Conservation (phyloP, 768 basidiomycete genomes). For the Lanmaoa rubissima region DNA sequence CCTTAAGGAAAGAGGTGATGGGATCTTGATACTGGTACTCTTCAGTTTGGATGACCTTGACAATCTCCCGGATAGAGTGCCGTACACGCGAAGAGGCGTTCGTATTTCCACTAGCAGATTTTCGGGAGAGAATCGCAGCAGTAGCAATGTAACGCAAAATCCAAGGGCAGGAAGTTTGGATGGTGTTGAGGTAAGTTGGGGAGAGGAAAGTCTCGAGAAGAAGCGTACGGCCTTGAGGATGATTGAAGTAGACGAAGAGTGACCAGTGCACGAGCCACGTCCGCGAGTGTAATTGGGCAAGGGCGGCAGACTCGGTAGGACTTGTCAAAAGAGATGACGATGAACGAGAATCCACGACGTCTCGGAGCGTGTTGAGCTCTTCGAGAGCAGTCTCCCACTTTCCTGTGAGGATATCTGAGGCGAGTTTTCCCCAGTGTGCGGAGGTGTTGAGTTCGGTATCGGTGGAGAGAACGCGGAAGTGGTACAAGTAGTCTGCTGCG, state of each 20-base stretch:
- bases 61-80: conserved; percentile 86
- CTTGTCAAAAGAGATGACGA: conserved; percentile 47
- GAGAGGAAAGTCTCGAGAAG: conserved; percentile 96
- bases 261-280: conserved; percentile 99
- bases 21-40: conserved; percentile 97
- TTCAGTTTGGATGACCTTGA: conserved; percentile 92
- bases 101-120: conserved; percentile 52
- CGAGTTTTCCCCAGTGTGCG: conserved; percentile 98
- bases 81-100: conserved; percentile 70
- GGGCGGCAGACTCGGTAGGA: conserved; percentile 60
- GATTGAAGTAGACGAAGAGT: conserved; percentile 98
- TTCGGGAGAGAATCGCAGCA: conserved; percentile 89
- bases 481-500: conserved; percentile 97
- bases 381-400: conserved; percentile 94
- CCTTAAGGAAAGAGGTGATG: conserved; percentile 88
- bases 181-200: conserved; percentile 96
- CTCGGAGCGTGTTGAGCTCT: conserved; percentile 93
- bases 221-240: conserved; percentile 84
- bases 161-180: conserved; percentile 95
- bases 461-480: conserved; percentile 96
- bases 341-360: conserved; percentile 81
- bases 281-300: conserved; percentile 87
- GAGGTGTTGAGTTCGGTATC: conserved; percentile 92
- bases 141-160: conserved; percentile 91
- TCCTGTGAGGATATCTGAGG: conserved; percentile 92